phyloP scores from a whole-genome alignment of 805 yeast genomes.

The Candida argentea region DNA sequence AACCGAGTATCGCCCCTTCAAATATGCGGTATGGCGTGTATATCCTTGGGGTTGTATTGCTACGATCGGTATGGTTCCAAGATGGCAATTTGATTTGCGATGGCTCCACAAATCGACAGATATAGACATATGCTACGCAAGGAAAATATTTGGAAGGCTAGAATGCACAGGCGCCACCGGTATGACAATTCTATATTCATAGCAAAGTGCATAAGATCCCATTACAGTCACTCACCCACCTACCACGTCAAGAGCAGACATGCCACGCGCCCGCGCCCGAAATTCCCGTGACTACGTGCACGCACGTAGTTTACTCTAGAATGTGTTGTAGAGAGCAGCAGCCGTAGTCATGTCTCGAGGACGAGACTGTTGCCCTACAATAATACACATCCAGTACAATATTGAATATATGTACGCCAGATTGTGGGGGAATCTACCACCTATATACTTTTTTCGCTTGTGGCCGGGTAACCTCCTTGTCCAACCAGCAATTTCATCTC shows the following conservation, averaged over 20 bases:
- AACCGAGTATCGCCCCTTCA: slow-evolving; percentile 36
- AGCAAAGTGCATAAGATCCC: too few species aligned
- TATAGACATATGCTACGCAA: too few species aligned
- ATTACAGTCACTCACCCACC: too few species aligned
- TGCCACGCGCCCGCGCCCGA: slow-evolving; percentile 25
- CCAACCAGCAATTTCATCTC: too few species aligned
- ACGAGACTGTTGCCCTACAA: slow-evolving; percentile 35
- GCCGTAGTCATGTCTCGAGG: slow-evolving; percentile 16
- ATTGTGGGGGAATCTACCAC: too few species aligned
- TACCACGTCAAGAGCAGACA: too few species aligned
- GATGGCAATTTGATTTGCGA: too few species aligned
- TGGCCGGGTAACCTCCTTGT: slow-evolving; percentile 2
- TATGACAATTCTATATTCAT: slow-evolving; percentile 2
- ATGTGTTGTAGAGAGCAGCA: slow-evolving; percentile 42
- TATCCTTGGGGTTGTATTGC: slow-evolving; percentile 47
- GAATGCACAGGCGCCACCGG: slow-evolving; percentile 27
- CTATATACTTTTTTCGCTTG: not conserved
- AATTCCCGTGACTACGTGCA: slow-evolving; percentile 29
- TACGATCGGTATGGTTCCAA: too few species aligned
- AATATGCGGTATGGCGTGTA: slow-evolving; percentile 37
- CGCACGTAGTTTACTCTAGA: slow-evolving; percentile 33
- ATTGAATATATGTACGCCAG: slow-evolving; percentile 12
- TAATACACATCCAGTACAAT: slow-evolving; percentile 41
- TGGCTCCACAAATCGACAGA: too few species aligned
- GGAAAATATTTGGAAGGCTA: slow-evolving; percentile 38